A percentile compares a stretch with the other conserved stretches of the same genome.
These are phyloP conservation scores for Diaporthe caulivora DNA, from an alignment of 2,329 filamentous ascomycete genomes.

Conservation along the genomic window DNA sequence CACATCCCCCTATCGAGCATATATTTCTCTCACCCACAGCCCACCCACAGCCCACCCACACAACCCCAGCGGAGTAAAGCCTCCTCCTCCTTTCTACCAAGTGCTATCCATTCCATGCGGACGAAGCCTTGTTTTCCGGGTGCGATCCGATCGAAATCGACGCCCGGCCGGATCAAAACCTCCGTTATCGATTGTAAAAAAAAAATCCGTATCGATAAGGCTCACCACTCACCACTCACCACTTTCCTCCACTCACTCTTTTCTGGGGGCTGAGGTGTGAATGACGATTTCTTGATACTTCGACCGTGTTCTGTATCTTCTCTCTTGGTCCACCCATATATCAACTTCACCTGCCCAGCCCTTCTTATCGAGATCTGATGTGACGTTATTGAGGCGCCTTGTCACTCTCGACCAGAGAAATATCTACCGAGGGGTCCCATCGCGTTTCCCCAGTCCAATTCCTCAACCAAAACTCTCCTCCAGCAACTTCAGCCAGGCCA, in stretches of 20 bases:
- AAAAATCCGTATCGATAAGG: conserved; percentile 20
- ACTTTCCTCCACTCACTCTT: too few relatives aligned
- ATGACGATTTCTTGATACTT: conserved; percentile 29
- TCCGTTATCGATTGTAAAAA: conserved; percentile 16
- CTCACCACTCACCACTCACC: neutral
- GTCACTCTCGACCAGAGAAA: conserved; percentile 19
- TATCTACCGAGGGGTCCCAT: neutral
- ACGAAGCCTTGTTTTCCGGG: neutral
- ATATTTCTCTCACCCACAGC: neutral
- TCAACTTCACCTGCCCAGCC: neutral
- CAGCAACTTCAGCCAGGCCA: neutral
- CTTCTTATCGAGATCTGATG: neutral
- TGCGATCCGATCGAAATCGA: neutral
- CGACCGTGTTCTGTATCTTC: conserved; percentile 3
- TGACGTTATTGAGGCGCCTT: conserved; percentile 12
- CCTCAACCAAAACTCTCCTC: neutral
- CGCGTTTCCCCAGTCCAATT: neutral
- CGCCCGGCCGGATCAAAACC: conserved; percentile 27
- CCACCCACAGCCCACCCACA: too few relatives aligned
- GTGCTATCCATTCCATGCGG: neutral
- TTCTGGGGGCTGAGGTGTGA: neutral
- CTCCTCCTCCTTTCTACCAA: neutral
- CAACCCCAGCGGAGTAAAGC: neutral
- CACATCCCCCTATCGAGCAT: conserved; percentile 1
- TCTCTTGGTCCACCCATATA: neutral